phyloP scores from a whole-genome alignment of 441 rosid genomes.

The Populus hybrid region DNA sequence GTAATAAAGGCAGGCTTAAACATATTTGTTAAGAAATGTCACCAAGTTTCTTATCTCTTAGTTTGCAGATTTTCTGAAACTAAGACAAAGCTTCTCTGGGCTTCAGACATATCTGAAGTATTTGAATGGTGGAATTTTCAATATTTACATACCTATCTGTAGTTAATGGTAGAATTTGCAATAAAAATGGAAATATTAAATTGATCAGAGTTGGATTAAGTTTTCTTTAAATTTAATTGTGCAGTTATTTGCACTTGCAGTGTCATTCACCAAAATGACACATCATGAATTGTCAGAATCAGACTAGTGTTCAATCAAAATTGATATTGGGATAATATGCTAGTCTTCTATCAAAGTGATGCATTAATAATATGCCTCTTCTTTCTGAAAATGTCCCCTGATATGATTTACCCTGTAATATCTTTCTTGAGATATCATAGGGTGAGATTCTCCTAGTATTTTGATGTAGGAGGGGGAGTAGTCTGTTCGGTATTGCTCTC shows the following conservation, averaged over 20 bases:
- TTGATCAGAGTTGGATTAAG: background rate
- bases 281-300: background rate
- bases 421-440: background rate
- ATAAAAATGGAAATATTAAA: background rate
- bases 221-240: background rate
- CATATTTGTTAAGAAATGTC: background rate
- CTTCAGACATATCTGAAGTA: background rate
- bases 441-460: background rate
- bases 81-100: background rate
- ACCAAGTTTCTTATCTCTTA: background rate
- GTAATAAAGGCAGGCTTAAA: background rate
- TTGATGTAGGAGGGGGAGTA: background rate
- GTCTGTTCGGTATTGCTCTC: background rate
- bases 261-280: background rate
- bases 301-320: background rate
- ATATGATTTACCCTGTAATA: background rate
- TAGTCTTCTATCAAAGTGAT: background rate
- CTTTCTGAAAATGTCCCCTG: background rate
- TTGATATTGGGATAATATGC: background rate
- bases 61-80: background rate
- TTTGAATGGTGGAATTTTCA: background rate
- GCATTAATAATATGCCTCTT: background rate
- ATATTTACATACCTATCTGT: background rate
- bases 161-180: background rate
- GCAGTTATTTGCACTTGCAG: background rate